Evolutionary conservation across 306 rosid species (phyloP).

Genomic region (Castanea sativa): DNA sequence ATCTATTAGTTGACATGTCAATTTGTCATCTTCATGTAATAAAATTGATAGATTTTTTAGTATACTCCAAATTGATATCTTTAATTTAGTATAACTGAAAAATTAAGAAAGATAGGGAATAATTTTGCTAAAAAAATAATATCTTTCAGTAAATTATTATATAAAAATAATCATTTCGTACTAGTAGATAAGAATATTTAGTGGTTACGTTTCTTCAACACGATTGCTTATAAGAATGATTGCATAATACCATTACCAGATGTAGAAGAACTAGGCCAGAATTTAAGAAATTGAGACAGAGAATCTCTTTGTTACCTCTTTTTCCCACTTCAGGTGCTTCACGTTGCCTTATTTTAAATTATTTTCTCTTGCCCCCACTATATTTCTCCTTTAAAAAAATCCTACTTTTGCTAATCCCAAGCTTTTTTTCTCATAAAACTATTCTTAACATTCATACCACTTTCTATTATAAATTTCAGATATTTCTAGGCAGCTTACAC

Average conservation of each 20-base stretch:
- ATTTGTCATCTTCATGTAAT: too few species aligned
- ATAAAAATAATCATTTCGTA: too few species aligned
- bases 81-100: too few species aligned
- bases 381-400: slow-evolving; percentile 11
- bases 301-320: slow-evolving; percentile 29
- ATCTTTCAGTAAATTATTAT: too few species aligned
- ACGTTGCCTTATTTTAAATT: slow-evolving; percentile 18
- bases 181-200: background rate
- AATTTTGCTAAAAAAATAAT: too few species aligned
- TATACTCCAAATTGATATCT: too few species aligned
- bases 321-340: slow-evolving; percentile 48
- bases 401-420: slow-evolving; percentile 16
- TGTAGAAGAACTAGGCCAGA: background rate
- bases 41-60: too few species aligned
- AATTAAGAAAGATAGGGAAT: too few species aligned
- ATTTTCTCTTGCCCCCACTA: slow-evolving; percentile 11
- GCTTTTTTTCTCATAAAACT: background rate
- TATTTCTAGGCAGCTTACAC: slow-evolving; percentile 37
- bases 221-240: background rate
- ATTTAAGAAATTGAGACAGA: slow-evolving; percentile 2
- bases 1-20: too few species aligned
- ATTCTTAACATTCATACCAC: background rate
- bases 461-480: slow-evolving; percentile 6
- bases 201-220: background rate
- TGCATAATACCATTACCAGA: too few species aligned